Evolutionary conservation across 2,329 filamentous ascomycete species (phyloP).

Genomic region (Colletotrichum sp.): DNA sequence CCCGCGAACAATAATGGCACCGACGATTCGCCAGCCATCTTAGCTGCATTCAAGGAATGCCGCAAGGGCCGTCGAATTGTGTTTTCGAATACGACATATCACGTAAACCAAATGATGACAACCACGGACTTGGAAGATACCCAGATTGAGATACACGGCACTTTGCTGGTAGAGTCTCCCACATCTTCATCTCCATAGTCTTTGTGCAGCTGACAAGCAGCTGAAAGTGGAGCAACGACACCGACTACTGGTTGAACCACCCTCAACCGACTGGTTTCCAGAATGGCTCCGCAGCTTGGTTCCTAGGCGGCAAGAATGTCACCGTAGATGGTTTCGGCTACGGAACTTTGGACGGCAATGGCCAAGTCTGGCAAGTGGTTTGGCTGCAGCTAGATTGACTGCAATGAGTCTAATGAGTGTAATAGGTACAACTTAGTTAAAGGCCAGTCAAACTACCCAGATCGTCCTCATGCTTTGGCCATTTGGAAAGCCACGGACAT

Average conservation of each 20-base stretch:
- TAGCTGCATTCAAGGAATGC: neutral
- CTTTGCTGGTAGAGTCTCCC: neutral
- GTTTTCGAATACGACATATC: neutral
- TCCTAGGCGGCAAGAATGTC: neutral
- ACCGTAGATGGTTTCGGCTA: neutral
- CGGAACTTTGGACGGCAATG: neutral
- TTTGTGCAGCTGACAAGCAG: neutral
- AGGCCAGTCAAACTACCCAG: neutral
- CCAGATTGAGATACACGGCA: neutral
- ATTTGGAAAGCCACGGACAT: neutral
- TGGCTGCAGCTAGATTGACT: neutral
- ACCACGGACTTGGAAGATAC: neutral
- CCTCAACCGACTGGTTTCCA: neutral
- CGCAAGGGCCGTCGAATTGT: neutral
- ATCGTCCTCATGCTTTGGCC: neutral
- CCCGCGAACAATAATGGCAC: neutral
- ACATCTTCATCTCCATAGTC: neutral
- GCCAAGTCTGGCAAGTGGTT: neutral
- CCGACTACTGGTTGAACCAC: neutral
- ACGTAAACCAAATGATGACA: neutral
- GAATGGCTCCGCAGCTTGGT: neutral
- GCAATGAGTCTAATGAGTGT: neutral
- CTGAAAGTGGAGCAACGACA: neutral
- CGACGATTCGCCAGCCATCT: neutral
- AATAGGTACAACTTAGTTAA: neutral